phyloP scores from a whole-genome alignment of 345 rosid species.

The Dimocarpus longan region DNA sequence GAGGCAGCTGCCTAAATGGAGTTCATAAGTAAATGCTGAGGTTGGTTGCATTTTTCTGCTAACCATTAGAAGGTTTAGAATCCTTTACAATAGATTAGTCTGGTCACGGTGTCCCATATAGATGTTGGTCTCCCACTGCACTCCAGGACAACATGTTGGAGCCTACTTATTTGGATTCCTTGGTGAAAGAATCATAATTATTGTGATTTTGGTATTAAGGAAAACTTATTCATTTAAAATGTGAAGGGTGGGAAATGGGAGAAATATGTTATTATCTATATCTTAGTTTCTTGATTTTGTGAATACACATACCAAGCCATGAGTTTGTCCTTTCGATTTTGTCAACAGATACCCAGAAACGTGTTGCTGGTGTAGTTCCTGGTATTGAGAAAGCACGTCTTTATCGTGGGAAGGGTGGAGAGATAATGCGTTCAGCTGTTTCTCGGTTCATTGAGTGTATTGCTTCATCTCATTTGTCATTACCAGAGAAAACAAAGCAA shows the following conservation, averaged over 20 bases:
- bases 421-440: constrained; percentile 96
- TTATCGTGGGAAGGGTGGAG: constrained; percentile 99
- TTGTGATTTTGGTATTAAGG: background rate
- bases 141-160: background rate
- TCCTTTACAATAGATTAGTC: background rate
- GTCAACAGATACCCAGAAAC: constrained; percentile 67
- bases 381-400: constrained; percentile 97
- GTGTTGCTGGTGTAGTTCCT: constrained; percentile 74
- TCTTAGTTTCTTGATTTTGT: background rate
- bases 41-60: background rate
- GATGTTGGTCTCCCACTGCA: background rate
- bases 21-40: no score
- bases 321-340: background rate
- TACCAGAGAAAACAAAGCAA: constrained; percentile 68
- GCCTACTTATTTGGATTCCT: background rate
- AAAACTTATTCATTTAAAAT: background rate
- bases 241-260: background rate
- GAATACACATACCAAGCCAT: background rate
- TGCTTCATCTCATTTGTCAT: constrained; percentile 54
- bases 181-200: background rate
- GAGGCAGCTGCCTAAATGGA: background rate
- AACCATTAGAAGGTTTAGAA: background rate
- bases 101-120: background rate
- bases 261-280: background rate
- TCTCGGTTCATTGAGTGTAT: constrained; percentile 88